phyloP scores from a whole-genome alignment of 2,329 filamentous ascomycete species.

The Helotiales sp. region DNA sequence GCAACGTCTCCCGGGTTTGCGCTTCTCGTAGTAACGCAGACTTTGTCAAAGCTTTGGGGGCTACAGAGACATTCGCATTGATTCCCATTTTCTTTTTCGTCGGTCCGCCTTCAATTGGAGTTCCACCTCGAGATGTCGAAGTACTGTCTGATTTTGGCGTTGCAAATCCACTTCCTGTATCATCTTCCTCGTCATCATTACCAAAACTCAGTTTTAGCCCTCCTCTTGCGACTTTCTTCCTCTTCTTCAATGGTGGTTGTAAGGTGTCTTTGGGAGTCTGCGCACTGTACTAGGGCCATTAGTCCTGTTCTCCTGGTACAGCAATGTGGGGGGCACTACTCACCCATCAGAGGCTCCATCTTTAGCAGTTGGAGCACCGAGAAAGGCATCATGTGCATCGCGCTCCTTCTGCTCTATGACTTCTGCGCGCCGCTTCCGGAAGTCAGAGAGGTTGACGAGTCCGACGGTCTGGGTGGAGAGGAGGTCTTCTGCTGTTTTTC shows the following conservation, averaged over 20 bases:
- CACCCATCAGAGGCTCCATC: constrained; percentile 57
- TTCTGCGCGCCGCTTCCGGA: constrained; percentile 92
- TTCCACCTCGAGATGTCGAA: constrained; percentile 34
- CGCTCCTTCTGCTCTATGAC: constrained; percentile 89
- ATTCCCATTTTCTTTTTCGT: constrained; percentile 54
- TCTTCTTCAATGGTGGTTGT: constrained; percentile 37
- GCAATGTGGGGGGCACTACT: constrained; percentile 35
- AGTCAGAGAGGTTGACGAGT: constrained; percentile 88
- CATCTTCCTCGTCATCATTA: constrained; percentile 48
- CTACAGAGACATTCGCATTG: constrained; percentile 59
- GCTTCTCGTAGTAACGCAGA: constrained; percentile 76
- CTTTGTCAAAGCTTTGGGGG: constrained; percentile 77
- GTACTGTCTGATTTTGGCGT: constrained; percentile 25
- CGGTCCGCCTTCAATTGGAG: constrained; percentile 24
- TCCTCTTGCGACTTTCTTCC: constrained; percentile 45
- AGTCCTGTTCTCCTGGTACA: constrained; percentile 19
- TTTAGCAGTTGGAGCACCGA: constrained; percentile 29
- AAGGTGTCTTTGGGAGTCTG: constrained; percentile 42
- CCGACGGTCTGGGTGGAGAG: constrained; percentile 58
- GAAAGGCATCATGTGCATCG: constrained; percentile 67
- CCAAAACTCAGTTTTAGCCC: constrained; percentile 61
- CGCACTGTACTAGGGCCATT: constrained; percentile 36
- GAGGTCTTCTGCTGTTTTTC: constrained; percentile 36
- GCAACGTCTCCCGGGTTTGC: constrained; percentile 69
- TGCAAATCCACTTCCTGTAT: constrained; percentile 33